Evolutionary conservation across 179 eudicot species (phyloP).

Genomic region (Carnegiea gigantea): DNA sequence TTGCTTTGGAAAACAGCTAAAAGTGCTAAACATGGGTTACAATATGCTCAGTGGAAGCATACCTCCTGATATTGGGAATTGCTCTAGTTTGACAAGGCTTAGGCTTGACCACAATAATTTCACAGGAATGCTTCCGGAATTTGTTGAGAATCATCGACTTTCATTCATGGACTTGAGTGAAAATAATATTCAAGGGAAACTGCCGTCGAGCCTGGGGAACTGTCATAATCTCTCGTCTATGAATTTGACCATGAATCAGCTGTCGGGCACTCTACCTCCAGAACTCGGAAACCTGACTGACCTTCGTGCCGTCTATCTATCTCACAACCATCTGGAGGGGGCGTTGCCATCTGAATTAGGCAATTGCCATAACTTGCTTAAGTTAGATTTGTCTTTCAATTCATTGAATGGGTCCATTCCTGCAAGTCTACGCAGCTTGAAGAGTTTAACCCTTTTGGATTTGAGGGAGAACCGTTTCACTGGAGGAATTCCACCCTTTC

Average conservation of each 20-base stretch:
- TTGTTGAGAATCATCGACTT: slow-evolving; percentile 35
- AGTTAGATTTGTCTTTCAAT: slow-evolving; percentile 57
- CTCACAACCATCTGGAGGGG: slow-evolving; percentile 62
- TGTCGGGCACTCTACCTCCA: slow-evolving; percentile 51
- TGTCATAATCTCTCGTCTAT: slow-evolving; percentile 43
- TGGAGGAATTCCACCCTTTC: slow-evolving; percentile 56
- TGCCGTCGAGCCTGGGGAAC: slow-evolving; percentile 53
- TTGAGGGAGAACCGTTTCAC: slow-evolving; percentile 61
- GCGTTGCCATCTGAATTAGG: slow-evolving; percentile 57
- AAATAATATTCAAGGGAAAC: slow-evolving; percentile 48
- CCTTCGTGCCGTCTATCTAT: slow-evolving; percentile 49
- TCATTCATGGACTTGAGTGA: slow-evolving; percentile 52
- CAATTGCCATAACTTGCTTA: slow-evolving; percentile 45
- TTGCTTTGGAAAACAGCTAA: slow-evolving; percentile 49
- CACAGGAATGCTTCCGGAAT: slow-evolving; percentile 59
- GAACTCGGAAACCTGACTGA: slow-evolving; percentile 55
- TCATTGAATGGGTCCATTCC: slow-evolving; percentile 60
- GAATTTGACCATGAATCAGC: slow-evolving; percentile 52
- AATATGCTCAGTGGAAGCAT: slow-evolving; percentile 61
- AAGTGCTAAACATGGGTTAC: slow-evolving; percentile 45
- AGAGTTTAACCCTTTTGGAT: slow-evolving; percentile 39
- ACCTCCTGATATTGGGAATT: slow-evolving; percentile 59
- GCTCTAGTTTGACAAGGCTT: slow-evolving; percentile 58
- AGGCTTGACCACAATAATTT: slow-evolving; percentile 57
- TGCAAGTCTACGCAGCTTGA: slow-evolving; percentile 44